Evolutionary conservation across 805 yeast genomes (phyloP).

Genomic region (Cephaloascus albidus): DNA sequence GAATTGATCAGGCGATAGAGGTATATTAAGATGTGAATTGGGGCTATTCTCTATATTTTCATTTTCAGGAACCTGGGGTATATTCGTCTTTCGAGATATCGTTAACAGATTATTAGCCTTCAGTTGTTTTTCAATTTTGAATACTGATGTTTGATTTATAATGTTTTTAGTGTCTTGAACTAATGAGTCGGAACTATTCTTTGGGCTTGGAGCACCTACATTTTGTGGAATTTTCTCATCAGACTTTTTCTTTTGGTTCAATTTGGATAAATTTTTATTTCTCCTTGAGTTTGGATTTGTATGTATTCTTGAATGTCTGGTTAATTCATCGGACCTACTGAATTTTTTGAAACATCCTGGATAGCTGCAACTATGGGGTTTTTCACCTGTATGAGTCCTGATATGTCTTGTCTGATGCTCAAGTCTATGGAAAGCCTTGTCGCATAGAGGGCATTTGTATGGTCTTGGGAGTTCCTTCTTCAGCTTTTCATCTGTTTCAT

Average conservation of each 20-base stretch:
- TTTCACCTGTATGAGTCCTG: constrained; percentile 75
- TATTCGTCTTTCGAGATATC: too few species aligned
- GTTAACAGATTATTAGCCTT: not conserved
- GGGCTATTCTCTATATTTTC: too few species aligned
- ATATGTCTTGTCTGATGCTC: constrained; percentile 78
- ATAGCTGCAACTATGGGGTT: constrained; percentile 68
- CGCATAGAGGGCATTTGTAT: constrained; percentile 66
- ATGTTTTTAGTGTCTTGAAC: not conserved
- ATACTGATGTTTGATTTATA: not conserved
- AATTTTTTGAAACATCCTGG: constrained; percentile 64
- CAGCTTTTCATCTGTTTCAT: not conserved
- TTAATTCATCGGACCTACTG: constrained; percentile 64
- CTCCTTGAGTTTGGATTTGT: constrained; percentile 60
- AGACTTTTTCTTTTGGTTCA: not conserved
- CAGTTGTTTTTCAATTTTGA: not conserved
- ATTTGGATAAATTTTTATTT: constrained; percentile 31
- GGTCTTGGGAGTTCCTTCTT: constrained; percentile 27
- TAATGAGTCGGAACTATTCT: not conserved
- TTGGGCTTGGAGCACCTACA: not conserved
- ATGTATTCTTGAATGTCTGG: constrained; percentile 67
- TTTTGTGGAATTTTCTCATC: not conserved
- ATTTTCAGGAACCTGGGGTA: not conserved
- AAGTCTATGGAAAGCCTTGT: constrained; percentile 63
- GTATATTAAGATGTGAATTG: too few species aligned
- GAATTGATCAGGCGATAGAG: not conserved